Conservation (phyloP, 108 stramenopile species). For the Mediolabrus comicus region DNA sequence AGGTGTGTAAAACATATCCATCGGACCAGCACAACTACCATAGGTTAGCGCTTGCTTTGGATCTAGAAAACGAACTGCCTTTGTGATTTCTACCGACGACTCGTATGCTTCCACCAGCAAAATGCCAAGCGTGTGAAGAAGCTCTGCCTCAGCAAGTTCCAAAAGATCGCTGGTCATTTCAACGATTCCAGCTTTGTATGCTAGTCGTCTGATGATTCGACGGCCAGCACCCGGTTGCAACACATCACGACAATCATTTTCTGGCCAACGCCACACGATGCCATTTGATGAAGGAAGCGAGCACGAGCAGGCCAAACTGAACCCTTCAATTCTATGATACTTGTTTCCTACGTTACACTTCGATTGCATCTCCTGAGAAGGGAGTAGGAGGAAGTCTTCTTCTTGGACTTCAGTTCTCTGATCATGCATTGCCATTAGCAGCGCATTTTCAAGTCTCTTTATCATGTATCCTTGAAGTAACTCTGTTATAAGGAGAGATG, state of each 20-base stretch:
- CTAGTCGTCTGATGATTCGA: conserved; percentile 10
- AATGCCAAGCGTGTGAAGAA: not conserved
- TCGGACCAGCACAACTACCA: not conserved
- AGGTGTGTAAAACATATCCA: conserved; percentile 5
- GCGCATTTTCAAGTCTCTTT: not conserved
- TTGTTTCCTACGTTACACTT: not conserved
- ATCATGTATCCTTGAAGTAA: not conserved
- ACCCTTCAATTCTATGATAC: not conserved
- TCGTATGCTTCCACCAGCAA: conserved; percentile 4
- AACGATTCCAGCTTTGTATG: conserved; percentile 8
- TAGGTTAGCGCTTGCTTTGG: not conserved
- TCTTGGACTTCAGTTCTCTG: not conserved
- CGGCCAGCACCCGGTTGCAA: conserved; percentile 7
- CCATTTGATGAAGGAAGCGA: not conserved
- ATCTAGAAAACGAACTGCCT: not conserved
- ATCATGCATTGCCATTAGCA: not conserved
- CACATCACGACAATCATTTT: conserved; percentile 6
- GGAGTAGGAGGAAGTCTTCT: not conserved
- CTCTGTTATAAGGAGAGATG: not conserved
- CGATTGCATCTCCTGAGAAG: not conserved
- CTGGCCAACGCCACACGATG: conserved; percentile 11
- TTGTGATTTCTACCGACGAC: conserved; percentile 3
- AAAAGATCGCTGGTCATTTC: conserved; percentile 4
- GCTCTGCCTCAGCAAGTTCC: conserved; percentile 1
- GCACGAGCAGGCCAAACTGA: not conserved